A percentile compares a stretch with the other conserved stretches of the same genome.
Conservation (phyloP, 768 basidiomycete genomes). For the Psilocybe subaeruginosa region DNA sequence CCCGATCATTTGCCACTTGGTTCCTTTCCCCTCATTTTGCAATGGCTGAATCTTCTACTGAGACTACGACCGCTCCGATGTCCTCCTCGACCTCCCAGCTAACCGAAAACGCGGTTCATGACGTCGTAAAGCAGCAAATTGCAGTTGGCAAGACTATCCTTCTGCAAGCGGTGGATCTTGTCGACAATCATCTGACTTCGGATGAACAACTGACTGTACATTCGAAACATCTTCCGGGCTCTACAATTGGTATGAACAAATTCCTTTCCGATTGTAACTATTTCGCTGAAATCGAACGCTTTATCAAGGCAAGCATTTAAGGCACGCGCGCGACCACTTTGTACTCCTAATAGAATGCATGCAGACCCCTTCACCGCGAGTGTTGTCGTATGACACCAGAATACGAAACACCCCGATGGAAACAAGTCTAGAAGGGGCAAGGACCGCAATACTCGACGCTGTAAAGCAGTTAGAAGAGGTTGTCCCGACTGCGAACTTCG, state of each 20-base stretch:
- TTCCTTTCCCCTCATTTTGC: slow-evolving; percentile 13
- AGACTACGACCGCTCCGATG: slow-evolving; percentile 6
- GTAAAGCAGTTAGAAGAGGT: slow-evolving; percentile 59
- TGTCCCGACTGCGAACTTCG: slow-evolving; percentile 49
- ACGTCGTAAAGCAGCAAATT: slow-evolving; percentile 55
- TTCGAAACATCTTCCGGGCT: slow-evolving; percentile 83
- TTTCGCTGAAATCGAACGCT: slow-evolving; percentile 5
- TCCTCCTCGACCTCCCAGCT: slow-evolving; percentile 13
- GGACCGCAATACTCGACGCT: slow-evolving; percentile 54
- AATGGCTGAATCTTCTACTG: slow-evolving; percentile 25
- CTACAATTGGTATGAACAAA: slow-evolving; percentile 72
- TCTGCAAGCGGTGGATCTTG: slow-evolving; percentile 71
- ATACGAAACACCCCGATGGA: slow-evolving; percentile 87
- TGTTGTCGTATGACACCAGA: slow-evolving; percentile 77
- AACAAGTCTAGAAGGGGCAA: slow-evolving; percentile 60
- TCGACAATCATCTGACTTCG: slow-evolving; percentile 64
- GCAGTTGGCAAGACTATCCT: slow-evolving; percentile 70
- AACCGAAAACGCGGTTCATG: slow-evolving; percentile 20
- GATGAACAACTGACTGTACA: slow-evolving; percentile 71
- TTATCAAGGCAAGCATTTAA: slow-evolving; percentile 75
- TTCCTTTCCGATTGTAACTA: background rate
- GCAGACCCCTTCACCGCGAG: slow-evolving; percentile 43
- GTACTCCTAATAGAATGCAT: slow-evolving; percentile 63
- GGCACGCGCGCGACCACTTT: slow-evolving; percentile 87
- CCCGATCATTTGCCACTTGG: slow-evolving; percentile 28